phyloP scores from a whole-genome alignment of 2,329 filamentous ascomycete genomes.

The Fusarium citri region DNA sequence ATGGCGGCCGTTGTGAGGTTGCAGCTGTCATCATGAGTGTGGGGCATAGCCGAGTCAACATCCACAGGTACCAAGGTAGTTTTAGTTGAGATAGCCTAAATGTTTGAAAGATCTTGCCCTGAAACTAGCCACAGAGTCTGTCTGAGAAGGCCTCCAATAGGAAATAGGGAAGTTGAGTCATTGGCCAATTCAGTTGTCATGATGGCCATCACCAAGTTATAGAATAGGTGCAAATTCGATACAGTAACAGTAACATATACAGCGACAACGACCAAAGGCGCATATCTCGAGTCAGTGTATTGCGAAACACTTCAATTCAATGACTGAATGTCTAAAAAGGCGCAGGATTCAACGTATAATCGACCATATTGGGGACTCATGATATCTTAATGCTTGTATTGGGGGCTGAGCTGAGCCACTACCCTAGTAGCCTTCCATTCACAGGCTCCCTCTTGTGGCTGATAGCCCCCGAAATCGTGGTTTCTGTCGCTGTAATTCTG shows the following conservation, averaged over 20 bases:
- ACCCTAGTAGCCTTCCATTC: not conserved
- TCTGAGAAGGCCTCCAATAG: conserved; percentile 8
- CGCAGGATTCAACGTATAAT: not conserved
- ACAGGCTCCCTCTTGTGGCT: conserved; percentile 23
- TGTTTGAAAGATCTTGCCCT: conserved; percentile 2
- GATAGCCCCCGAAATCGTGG: not conserved
- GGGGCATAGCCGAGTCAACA: conserved; percentile 4
- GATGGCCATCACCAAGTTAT: not conserved
- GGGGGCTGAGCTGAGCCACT: conserved; percentile 17
- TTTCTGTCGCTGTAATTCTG: conserved; percentile 1
- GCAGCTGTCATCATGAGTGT: conserved; percentile 16
- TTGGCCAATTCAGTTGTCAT: not conserved
- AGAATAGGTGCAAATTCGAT: not conserved
- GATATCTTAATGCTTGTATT: not conserved
- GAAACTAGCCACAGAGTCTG: conserved; percentile 15
- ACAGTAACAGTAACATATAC: not conserved
- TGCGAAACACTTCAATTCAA: no score
- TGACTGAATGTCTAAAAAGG: not conserved
- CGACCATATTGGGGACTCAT: not conserved
- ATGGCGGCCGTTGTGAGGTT: conserved; percentile 27
- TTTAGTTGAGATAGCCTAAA: not conserved
- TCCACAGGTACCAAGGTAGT: not conserved
- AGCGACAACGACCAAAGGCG: not conserved
- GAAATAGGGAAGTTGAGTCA: not conserved
- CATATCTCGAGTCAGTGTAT: not conserved